phyloP scores from a whole-genome alignment of 768 basidiomycete genomes.

The Crassisporium funariophilum region DNA sequence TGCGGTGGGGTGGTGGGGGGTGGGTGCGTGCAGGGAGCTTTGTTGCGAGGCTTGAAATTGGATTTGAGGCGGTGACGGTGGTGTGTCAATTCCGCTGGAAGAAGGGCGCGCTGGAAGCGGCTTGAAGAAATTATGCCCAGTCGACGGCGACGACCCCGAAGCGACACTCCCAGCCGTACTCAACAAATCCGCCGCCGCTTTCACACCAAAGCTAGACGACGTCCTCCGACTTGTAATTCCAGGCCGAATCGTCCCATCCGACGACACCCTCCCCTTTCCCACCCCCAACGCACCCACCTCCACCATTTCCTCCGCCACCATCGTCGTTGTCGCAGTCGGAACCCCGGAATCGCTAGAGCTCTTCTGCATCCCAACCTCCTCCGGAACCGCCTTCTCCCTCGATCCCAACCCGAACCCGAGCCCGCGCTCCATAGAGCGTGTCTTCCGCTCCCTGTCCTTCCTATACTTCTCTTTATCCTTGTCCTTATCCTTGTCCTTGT shows the following conservation, averaged over 20 bases:
- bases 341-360: not conserved
- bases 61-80: slow-evolving; percentile 1
- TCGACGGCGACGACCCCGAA: not conserved
- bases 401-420: slow-evolving; percentile 13
- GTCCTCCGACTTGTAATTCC: too few species aligned
- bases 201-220: too few species aligned
- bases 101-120: not conserved
- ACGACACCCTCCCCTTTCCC: slow-evolving; percentile 10
- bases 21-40: slow-evolving; percentile 3
- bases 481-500: slow-evolving; percentile 39
- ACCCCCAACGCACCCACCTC: too few species aligned
- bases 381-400: slow-evolving; percentile 19
- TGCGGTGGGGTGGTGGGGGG: slow-evolving; percentile 7
- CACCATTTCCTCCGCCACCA: too few species aligned
- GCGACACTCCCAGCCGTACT: slow-evolving; percentile 1
- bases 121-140: not conserved
- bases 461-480: slow-evolving; percentile 37
- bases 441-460: slow-evolving; percentile 34
- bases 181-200: slow-evolving; percentile 2
- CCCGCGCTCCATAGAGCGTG: slow-evolving; percentile 32
- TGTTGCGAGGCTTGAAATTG: not conserved
- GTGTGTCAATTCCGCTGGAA: slow-evolving; percentile 4
- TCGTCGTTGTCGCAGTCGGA: too few species aligned
- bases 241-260: slow-evolving; percentile 4
- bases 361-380: slow-evolving; percentile 16